phyloP scores from a whole-genome alignment of 1,284 basidiomycete species.

The Fomitopsis palustris region DNA sequence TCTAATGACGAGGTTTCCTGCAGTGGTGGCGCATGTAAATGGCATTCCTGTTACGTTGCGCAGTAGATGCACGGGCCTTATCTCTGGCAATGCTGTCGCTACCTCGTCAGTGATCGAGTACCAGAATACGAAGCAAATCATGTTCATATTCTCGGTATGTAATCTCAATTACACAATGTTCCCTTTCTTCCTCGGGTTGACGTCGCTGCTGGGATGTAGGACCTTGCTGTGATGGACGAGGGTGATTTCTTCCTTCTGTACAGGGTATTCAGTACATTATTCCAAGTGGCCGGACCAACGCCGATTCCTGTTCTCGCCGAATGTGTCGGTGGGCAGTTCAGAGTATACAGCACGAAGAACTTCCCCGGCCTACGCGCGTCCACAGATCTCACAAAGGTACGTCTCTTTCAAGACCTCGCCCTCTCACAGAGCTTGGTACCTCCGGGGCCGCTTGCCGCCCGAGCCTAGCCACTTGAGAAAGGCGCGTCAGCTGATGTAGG shows the following conservation, averaged over 20 bases:
- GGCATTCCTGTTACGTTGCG: slow-evolving; percentile 41
- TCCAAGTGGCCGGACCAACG: slow-evolving; percentile 16
- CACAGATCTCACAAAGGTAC: slow-evolving; percentile 72
- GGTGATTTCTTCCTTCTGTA: slow-evolving; percentile 25
- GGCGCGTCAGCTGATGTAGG: neutral
- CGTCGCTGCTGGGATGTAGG: slow-evolving; percentile 10
- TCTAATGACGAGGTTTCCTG: too few species aligned
- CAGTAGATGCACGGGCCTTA: slow-evolving; percentile 48
- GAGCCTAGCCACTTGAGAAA: too few species aligned
- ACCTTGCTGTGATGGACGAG: slow-evolving; percentile 23
- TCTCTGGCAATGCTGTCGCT: slow-evolving; percentile 64
- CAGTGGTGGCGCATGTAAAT: slow-evolving; percentile 36
- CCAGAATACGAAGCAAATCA: slow-evolving; percentile 52
- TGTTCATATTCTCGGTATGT: slow-evolving; percentile 71
- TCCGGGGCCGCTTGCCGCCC: too few species aligned
- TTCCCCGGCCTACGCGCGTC: slow-evolving; percentile 73
- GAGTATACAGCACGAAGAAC: slow-evolving; percentile 76
- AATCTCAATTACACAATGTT: neutral
- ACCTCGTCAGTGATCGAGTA: slow-evolving; percentile 59
- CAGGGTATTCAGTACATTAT: slow-evolving; percentile 20
- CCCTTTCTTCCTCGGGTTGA: neutral
- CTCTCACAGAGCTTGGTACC: neutral
- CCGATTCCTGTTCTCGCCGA: slow-evolving; percentile 62
- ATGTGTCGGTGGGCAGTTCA: slow-evolving; percentile 65
- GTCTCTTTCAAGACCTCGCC: neutral